Percentiles rank a stretch among this genome's conserved stretches.
These are phyloP conservation scores for Wickerhamiella vanderwaltii DNA, from an alignment of 805 yeast species.

Conservation along the genomic window DNA sequence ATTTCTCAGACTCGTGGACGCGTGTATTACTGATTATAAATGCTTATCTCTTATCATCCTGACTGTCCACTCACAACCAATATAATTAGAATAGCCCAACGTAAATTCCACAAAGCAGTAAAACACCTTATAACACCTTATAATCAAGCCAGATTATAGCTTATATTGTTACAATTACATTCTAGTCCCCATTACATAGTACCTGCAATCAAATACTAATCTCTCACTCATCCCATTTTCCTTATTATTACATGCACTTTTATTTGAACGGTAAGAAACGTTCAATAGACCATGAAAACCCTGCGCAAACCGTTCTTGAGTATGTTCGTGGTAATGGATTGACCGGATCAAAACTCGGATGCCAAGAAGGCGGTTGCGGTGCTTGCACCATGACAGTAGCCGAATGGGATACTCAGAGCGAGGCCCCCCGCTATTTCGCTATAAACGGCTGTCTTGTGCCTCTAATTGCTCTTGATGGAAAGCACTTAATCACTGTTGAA, in stretches of 20 bases:
- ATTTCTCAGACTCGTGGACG: no score
- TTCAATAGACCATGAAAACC: constrained; percentile 31
- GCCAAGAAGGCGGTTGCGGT: constrained; percentile 42
- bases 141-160: no score
- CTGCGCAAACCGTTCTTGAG: constrained; percentile 34
- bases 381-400: constrained; percentile 38
- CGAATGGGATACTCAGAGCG: constrained; percentile 24
- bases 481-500: constrained; percentile 37
- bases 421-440: constrained; percentile 29
- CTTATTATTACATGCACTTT: constrained; percentile 22
- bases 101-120: no score
- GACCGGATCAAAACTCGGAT: constrained; percentile 38
- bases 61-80: no score
- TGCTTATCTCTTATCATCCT: no score
- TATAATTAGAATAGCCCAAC: no score
- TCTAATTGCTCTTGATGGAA: constrained; percentile 34
- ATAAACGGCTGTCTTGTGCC: constrained; percentile 40
- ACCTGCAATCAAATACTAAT: no score
- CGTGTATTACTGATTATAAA: no score
- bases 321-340: constrained; percentile 31
- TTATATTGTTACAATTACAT: no score
- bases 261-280: constrained; percentile 33
- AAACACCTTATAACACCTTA: no score
- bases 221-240: no score
- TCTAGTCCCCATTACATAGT: no score